Evolutionary conservation across 2,329 filamentous ascomycete species (phyloP).

Genomic region (Tolypocladium guangdongense): DNA sequence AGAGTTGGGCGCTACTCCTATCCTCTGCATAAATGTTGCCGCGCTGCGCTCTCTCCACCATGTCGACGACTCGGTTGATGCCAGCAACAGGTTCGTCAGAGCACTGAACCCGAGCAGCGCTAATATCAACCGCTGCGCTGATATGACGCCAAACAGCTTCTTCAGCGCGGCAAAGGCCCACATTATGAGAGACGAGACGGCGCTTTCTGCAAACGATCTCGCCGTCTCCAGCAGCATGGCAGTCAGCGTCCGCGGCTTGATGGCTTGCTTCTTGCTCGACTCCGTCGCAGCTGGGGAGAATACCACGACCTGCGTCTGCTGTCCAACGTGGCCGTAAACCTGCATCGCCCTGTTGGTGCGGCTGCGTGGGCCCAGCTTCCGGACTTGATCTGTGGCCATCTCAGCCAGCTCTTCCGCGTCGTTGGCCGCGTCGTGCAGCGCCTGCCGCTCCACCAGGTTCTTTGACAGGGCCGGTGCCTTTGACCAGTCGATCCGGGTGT

Average conservation of each 20-base stretch:
- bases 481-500: slow-evolving; percentile 79
- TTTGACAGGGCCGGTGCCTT: slow-evolving; percentile 52
- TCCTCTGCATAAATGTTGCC: slow-evolving; percentile 64
- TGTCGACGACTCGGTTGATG: slow-evolving; percentile 58
- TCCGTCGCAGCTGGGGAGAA: slow-evolving; percentile 42
- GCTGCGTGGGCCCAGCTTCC: slow-evolving; percentile 60
- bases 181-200: slow-evolving; percentile 65
- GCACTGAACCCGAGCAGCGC: slow-evolving; percentile 56
- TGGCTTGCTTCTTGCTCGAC: slow-evolving; percentile 42
- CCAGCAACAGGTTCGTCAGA: slow-evolving; percentile 63
- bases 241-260: slow-evolving; percentile 51
- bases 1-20: slow-evolving; percentile 69
- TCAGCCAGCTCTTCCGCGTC: slow-evolving; percentile 68
- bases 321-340: slow-evolving; percentile 67
- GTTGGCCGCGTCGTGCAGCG: slow-evolving; percentile 61
- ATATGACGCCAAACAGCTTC: slow-evolving; percentile 56
- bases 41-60: slow-evolving; percentile 86
- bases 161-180: slow-evolving; percentile 58
- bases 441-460: slow-evolving; percentile 55
- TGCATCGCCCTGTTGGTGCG: slow-evolving; percentile 68
- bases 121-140: slow-evolving; percentile 66
- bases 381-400: slow-evolving; percentile 66
- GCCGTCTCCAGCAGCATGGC: slow-evolving; percentile 63
- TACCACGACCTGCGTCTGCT: slow-evolving; percentile 51
- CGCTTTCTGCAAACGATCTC: slow-evolving; percentile 64